Base-by-base conservation (phyloP, 257 asterid genomes). In the Thymus mandschuricus region DNA sequence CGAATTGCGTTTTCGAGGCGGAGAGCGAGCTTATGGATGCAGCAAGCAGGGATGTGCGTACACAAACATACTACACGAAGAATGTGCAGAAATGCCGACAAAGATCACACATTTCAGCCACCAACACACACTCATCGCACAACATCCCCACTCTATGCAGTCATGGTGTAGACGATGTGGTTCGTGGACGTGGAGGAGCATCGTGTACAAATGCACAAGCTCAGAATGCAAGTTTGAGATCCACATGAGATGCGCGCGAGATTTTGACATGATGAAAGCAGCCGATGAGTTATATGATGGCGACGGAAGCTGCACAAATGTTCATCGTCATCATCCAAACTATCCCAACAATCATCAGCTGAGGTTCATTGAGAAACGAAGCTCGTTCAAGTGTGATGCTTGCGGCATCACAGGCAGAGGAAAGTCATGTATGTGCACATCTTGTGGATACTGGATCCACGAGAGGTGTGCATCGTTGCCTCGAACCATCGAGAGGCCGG, bases 1-100 rank as follows among this genome's bases (percentile, higher is more conserved):
- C 21, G 10, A 2, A 15, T 1, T 1, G 1, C 2, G 0, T 6
- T 51, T 51, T 15, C 5, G 11, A 15, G 8, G 58, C 21, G 58
- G 31, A 51, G 58, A 51, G 58, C 30, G 21, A 51, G 58, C 58
- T 15, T 15, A 15, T 51, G 58, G 58, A 51, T 51, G 58, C 58
- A 51, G 58, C 58, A 51, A 51, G 58, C 2, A 27, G 21, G 21
- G 21, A 51, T 51, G 58, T 5, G 10, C 9, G 58, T 21, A 15
- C 15, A 1, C 10, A 15, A 15, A 15, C 15, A 6, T 15, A 51
- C 28, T 51, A n/a, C 58, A 51, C 10, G 31, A 15, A 15, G 58
- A 51, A 51, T 51, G 58, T 51, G 31, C 30, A 51, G 0, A 6
- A 8, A 1, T 51, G 58, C 30, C 58, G 6, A 5, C 31, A 51